These are phyloP conservation scores for Porphyrellus sp. DNA, from an alignment of 1,284 basidiomycete species.

Conservation along the genomic window DNA sequence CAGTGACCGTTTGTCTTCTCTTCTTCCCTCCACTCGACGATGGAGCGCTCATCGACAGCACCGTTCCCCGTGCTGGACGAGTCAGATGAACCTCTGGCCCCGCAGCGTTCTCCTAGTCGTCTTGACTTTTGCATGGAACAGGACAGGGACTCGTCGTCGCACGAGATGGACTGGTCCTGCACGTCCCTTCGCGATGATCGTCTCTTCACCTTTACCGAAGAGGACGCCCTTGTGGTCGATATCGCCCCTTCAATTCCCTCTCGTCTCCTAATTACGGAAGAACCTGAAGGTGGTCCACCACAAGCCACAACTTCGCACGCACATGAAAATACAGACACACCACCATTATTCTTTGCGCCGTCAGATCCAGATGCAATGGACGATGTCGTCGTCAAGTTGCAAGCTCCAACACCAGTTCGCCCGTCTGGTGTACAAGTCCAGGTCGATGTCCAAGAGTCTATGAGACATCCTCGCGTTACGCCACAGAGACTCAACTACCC, in stretches of 20 bases:
- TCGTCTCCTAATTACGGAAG: neutral
- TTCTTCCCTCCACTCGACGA: neutral
- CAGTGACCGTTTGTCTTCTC: neutral
- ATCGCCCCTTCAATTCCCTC: neutral
- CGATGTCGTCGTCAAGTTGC: slow-evolving; percentile 4
- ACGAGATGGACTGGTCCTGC: slow-evolving; percentile 15
- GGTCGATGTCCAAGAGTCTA: slow-evolving; percentile 2
- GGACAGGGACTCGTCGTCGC: neutral
- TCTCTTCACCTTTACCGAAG: slow-evolving; percentile 5
- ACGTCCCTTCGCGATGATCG: neutral
- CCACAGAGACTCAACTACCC: slow-evolving; percentile 26
- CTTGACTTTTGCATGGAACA: slow-evolving; percentile 32
- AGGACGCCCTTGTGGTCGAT: slow-evolving; percentile 10
- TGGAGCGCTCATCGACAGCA: slow-evolving; percentile 13
- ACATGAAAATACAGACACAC: neutral
- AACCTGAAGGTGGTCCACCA: neutral
- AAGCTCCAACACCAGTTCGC: slow-evolving; percentile 25
- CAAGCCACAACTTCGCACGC: slow-evolving; percentile 6
- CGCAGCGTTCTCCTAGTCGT: slow-evolving; percentile 34
- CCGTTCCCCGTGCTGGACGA: slow-evolving; percentile 12
- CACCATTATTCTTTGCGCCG: neutral
- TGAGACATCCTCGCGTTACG: slow-evolving; percentile 4
- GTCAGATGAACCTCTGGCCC: slow-evolving; percentile 12
- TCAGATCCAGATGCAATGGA: slow-evolving; percentile 3
- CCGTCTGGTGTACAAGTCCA: slow-evolving; percentile 7